A percentile compares a stretch with the other conserved stretches of the same genome.
These are phyloP conservation scores for Gossypium ekmanianum DNA, from an alignment of 345 rosid genomes.

Conservation along the genomic window DNA sequence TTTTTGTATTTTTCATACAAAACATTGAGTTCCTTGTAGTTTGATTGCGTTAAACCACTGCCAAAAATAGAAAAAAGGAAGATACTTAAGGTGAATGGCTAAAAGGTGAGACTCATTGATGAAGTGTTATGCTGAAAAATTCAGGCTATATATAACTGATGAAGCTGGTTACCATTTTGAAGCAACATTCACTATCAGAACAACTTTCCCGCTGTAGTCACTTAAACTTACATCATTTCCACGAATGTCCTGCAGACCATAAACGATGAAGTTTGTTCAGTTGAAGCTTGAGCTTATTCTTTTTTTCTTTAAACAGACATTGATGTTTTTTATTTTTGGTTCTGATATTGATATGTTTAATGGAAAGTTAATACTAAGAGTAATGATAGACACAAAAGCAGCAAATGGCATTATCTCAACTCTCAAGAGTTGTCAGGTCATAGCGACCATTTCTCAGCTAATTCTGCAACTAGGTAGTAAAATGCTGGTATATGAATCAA, in stretches of 20 bases:
- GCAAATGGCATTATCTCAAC: no score
- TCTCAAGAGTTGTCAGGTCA: no score
- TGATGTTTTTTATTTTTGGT: no score
- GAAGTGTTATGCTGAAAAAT: neutral
- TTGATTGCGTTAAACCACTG: slow-evolving; percentile 82
- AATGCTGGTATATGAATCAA: no score
- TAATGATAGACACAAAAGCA: no score
- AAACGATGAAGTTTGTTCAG: neutral
- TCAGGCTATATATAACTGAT: neutral
- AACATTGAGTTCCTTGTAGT: slow-evolving; percentile 85
- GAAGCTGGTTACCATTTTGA: slow-evolving; percentile 67
- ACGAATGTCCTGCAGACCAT: slow-evolving; percentile 54
- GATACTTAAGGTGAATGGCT: neutral
- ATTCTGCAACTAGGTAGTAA: no score
- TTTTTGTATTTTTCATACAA: slow-evolving; percentile 71
- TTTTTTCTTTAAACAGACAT: neutral
- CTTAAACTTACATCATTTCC: slow-evolving; percentile 70
- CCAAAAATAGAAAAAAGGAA: slow-evolving; percentile 15
- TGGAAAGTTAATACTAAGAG: neutral
- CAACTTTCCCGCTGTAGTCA: slow-evolving; percentile 74
- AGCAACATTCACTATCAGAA: slow-evolving; percentile 85
- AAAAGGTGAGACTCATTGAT: neutral
- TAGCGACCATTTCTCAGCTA: no score
- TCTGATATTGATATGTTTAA: neutral
- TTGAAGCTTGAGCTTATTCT: neutral